Base-by-base conservation (phyloP, 805 yeast genomes). In the Priceomyces medius region DNA sequence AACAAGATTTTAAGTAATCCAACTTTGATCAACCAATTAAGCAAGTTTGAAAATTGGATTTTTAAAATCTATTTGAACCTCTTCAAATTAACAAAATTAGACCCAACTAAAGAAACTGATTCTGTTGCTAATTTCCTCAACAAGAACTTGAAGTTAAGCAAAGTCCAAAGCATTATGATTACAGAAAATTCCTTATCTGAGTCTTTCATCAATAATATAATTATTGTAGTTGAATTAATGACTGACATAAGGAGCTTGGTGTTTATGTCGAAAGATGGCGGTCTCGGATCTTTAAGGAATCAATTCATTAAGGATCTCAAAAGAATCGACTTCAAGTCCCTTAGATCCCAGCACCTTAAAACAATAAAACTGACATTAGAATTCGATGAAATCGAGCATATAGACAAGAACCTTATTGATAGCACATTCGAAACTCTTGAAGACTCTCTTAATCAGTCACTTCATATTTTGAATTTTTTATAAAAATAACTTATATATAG, bases 141-240 rank as follows among this genome's bases (percentile, higher is more conserved):
- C 8, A 66, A 66, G 38, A 64, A 65, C 38, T 48, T 66, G 21
- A 64, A 61, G 31, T 49, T 61, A 36, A 54, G 50, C 4, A 64
- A 62, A 37, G 36, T 65, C 20, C 53, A 49, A 37, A 27, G 34
- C 9, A 28, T 39, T 4, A 44, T 56, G 27, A 43, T 57, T 19
- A 50, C 55, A 3, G 34, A 31, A 3, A 40, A 47, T 28, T 12
- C 31, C 27, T 40, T 55, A 16, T 48, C 56, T 2, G 43, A 55
- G 49, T 54, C 56, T 13, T 27, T 54, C 16, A 55, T 48, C 38
- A 46, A 53, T 18, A 53, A 47, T 32, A 37, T 57, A 29, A 31
- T 43, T 10, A 45, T 41, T 41, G 26, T 50, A 12, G 29, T 42
- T 10, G 59, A 49, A 34, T 49, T 53, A 33, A 44, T 40, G 29